Percentiles rank a stretch among this genome's conserved stretches.
These are phyloP conservation scores for Alternaria sp. DNA, from an alignment of 2,329 filamentous ascomycete genomes.

Conservation along the genomic window DNA sequence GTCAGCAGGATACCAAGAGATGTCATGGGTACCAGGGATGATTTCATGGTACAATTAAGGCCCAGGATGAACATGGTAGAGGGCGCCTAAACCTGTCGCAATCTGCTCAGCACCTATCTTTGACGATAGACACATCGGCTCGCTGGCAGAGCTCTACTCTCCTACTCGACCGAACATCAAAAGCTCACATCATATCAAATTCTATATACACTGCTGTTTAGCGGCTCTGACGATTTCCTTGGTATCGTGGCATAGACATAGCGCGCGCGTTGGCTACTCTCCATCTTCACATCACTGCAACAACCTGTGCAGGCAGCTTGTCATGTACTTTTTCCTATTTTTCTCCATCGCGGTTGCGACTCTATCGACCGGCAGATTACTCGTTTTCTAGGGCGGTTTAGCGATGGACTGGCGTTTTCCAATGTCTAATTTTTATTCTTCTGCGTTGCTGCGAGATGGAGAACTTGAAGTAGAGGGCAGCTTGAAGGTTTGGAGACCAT, in stretches of 20 bases:
- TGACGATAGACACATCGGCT: conserved; percentile 31
- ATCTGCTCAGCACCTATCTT: conserved; percentile 12
- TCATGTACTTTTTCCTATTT: conserved; percentile 10
- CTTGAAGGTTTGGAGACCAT: conserved; percentile 2
- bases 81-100: conserved; percentile 33
- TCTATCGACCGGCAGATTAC: conserved; percentile 25
- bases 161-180: conserved; percentile 20
- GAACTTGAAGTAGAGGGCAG: neutral
- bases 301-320: conserved; percentile 17
- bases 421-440: conserved; percentile 37
- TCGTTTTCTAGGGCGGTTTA: conserved; percentile 28
- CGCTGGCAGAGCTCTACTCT: conserved; percentile 43
- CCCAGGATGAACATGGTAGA: conserved; percentile 63
- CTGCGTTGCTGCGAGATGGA: conserved; percentile 1
- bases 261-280: conserved; percentile 30
- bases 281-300: conserved; percentile 14
- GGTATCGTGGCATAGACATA: conserved; percentile 41
- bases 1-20: conserved; percentile 85
- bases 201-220: conserved; percentile 16
- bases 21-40: conserved; percentile 77
- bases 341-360: conserved; percentile 25
- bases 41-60: conserved; percentile 66
- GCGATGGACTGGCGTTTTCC: conserved; percentile 26
- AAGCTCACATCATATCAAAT: conserved; percentile 35
- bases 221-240: conserved; percentile 41